Base-by-base conservation (phyloP, 352 stramenopile genomes). In the Globisporangium viniferum region DNA sequence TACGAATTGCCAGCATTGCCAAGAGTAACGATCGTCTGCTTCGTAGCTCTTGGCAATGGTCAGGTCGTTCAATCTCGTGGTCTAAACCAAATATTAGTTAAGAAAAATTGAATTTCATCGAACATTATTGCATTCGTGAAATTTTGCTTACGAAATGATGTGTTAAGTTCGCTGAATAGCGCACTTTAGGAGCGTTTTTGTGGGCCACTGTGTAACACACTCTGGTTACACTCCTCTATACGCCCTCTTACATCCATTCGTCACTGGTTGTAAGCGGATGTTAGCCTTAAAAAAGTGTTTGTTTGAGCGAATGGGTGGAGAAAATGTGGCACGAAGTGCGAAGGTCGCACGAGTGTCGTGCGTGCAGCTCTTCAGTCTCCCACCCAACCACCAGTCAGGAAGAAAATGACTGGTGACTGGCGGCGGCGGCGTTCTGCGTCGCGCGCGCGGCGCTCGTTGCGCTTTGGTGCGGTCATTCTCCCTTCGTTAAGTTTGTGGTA, bases 401-500 rank as follows among this genome's bases (percentile, higher is more conserved):
- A 22, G 31, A 48, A 48, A 61, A 61, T 61, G 56, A 61, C 20
- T 61, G 56, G 56, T 61, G 56, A 46, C 33, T 31, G 56, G 31
- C 18, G 1, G 58, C 18, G 22, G 14, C 58, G 15, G 24, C 12
- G 22, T 41, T 64, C 22, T 48, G 27, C 46, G 20, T 35, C 27
- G 41, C 12, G 44, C 6, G 44, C 18, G 44, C 6, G 5, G 5
- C 5, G 14, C 39, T 41, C 63, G 24, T 24, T 27, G 54, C 36
- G 63, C 54, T 59, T 24, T 46, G 10, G 5, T 27, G 64, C 7
- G 15, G 31, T 72, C 81, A 88, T 91, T 90, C 82, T 88, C 80
- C 79, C 80, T 90, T 92, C 82, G 78, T 83, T 81, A 79, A 75
- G 81, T 90, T 70, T 76, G 72, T 79, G 77, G 76, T 77, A 89